Percentiles rank a stretch among this genome's conserved stretches.
phyloP scores from a whole-genome alignment of 2,329 filamentous ascomycete genomes.

The Dactylellina cionopaga region DNA sequence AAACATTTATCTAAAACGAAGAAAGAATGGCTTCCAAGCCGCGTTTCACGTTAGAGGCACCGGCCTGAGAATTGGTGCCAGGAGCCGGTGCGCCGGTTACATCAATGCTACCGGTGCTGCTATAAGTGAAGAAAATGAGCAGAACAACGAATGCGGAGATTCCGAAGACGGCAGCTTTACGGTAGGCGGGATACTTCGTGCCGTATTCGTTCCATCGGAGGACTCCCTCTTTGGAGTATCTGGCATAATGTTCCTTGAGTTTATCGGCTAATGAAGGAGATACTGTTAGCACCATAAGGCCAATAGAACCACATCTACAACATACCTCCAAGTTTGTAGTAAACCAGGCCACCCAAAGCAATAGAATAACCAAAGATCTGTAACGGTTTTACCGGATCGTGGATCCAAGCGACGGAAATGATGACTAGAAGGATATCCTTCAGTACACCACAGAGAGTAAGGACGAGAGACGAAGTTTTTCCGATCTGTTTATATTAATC shows the following conservation, averaged over 20 bases:
- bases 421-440: constrained; percentile 86
- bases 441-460: constrained; percentile 86
- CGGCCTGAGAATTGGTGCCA: constrained; percentile 2
- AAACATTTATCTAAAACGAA: constrained; percentile 15
- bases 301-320: neutral
- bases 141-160: constrained; percentile 45
- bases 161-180: constrained; percentile 51
- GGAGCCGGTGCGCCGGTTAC: constrained; percentile 4
- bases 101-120: constrained; percentile 15
- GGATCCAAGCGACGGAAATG: constrained; percentile 78
- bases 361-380: constrained; percentile 88
- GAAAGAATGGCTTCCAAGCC: constrained; percentile 23
- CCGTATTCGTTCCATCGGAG: constrained; percentile 54
- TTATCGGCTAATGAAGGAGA: constrained; percentile 67
- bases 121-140: constrained; percentile 47
- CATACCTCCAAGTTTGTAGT: constrained; percentile 79
- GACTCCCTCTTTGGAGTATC: constrained; percentile 51
- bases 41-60: constrained; percentile 16
- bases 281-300: neutral
- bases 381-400: constrained; percentile 72
- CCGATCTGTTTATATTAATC: too few species aligned
- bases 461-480: constrained; percentile 85
- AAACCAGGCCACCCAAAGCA: constrained; percentile 79
- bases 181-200: constrained; percentile 51
- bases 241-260: constrained; percentile 68